Evolutionary conservation across 768 basidiomycete species (phyloP).

Genomic region (Thelephora aurantiotincta): DNA sequence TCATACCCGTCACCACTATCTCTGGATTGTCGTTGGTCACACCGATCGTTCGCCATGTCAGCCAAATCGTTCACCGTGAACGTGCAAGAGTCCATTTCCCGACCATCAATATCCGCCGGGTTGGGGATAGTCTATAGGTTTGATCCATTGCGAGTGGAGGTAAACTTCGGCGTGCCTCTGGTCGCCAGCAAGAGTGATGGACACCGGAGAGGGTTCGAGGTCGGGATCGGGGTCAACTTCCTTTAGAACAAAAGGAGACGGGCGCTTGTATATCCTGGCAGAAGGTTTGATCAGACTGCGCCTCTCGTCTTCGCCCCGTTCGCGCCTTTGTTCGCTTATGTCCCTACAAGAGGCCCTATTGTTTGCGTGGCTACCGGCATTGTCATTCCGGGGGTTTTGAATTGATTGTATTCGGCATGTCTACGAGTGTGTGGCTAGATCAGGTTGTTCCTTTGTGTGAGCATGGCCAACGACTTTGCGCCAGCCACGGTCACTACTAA

Average conservation of each 20-base stretch:
- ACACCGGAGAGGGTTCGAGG: conserved; percentile 54
- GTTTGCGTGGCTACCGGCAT: no score
- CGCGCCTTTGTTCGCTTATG: no score
- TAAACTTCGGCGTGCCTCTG: conserved; percentile 80
- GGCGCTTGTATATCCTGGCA: no score
- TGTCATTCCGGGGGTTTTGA: no score
- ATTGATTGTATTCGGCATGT: no score
- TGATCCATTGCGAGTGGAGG: conserved; percentile 73
- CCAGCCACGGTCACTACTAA: no score
- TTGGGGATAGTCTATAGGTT: conserved; percentile 75
- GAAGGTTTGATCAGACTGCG: no score
- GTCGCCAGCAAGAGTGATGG: conserved; percentile 56
- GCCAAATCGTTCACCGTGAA: conserved; percentile 25
- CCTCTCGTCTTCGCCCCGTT: no score
- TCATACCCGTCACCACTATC: conserved; percentile 1
- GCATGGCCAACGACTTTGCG: no score
- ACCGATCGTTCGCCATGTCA: conserved; percentile 9
- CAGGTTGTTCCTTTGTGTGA: no score
- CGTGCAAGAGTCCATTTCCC: conserved; percentile 25
- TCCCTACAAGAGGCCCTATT: no score
- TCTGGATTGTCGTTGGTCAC: neutral
- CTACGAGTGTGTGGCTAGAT: no score
- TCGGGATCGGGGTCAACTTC: conserved; percentile 74
- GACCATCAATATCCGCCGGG: conserved; percentile 68
- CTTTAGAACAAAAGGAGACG: conserved; percentile 22